phyloP scores from a whole-genome alignment of 1,139 yeast species.

The Blastobotrys ciferrii region DNA sequence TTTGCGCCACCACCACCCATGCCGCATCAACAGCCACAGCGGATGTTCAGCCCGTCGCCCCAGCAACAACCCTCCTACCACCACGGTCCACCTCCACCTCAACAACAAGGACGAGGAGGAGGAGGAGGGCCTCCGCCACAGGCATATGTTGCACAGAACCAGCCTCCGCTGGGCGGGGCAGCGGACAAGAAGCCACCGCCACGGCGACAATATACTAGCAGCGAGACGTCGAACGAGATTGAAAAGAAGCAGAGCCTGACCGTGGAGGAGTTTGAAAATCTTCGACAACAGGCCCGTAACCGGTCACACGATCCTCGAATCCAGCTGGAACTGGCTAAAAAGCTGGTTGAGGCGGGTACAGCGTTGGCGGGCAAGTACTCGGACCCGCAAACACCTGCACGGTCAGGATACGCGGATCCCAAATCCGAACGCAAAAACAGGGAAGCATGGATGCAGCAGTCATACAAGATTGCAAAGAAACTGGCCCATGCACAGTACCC shows the following conservation, averaged over 20 bases:
- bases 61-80: constrained; percentile 11
- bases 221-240: constrained; percentile 9
- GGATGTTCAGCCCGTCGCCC: constrained; percentile 3
- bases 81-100: constrained; percentile 5
- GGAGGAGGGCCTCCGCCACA: too few relatives aligned
- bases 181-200: constrained; percentile 29
- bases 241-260: constrained; percentile 26
- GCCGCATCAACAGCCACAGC: constrained; percentile 2
- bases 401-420: constrained; percentile 34
- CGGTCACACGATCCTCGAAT: constrained; percentile 33
- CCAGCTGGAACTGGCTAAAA: constrained; percentile 40
- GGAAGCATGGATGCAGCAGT: constrained; percentile 54
- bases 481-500: constrained; percentile 45
- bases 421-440: constrained; percentile 51
- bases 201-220: constrained; percentile 25
- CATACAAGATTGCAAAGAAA: constrained; percentile 56
- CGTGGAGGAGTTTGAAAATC: constrained; percentile 33
- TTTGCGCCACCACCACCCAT: constrained; percentile 12
- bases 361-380: constrained; percentile 32
- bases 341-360: constrained; percentile 37
- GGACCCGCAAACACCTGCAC: constrained; percentile 35
- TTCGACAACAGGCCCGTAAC: constrained; percentile 31
- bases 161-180: constrained; percentile 7
- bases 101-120: constrained; percentile 13
- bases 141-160: neutral